Base-by-base conservation (phyloP, 208 protist genomes). In the Leishmania aethiopica region DNA sequence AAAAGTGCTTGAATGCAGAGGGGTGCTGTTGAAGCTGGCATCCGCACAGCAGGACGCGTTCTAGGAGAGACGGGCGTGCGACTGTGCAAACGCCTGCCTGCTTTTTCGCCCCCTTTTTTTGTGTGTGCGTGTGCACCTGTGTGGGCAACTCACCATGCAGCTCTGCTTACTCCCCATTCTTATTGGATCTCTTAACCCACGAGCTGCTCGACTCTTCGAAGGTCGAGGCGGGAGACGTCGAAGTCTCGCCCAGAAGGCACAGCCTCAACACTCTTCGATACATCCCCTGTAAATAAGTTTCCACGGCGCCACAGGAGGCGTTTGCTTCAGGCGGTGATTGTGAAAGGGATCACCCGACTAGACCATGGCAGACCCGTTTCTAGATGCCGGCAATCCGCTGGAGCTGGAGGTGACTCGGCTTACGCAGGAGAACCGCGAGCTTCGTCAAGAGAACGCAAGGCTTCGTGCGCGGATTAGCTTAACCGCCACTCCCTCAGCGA, bases 371-470 rank as follows among this genome's bases (percentile, higher is more conserved):
- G 85, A 89, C 67, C 85, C 88, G 3, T 91, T 89, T 47, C 15
- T 89, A 10, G 45, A 73, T 1, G n/a, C n/a, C 45, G 77, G 22
- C 51, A 71, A 57, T 19, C 7, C 62, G 37, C 80, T 87, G 7
- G 53, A 89, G 57, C 51, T 69, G 75, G 89, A 94, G 75, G 57
- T 96, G 60, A 80, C 88, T 84, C 90, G 82, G 28, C 74, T 96
- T 13, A 81, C 85, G 73, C 84, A 87, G 55, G 90, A 94, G 78
- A 96, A 96, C 77, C 83, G 85, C 40, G 86, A 91, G 70, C 86
- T 96, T 40, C 84, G 92, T n/a, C 86, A 90, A 60, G 82, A 77
- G 22, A 93, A 91, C 49, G 79, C 87, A 17, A 83, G 80, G 64
- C 85, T 96, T 25, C 80, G 82, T 37, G 57, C 91, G 25, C 85